phyloP scores from a whole-genome alignment of 352 stramenopile genomes.

The Globisporangium sylvaticum region DNA sequence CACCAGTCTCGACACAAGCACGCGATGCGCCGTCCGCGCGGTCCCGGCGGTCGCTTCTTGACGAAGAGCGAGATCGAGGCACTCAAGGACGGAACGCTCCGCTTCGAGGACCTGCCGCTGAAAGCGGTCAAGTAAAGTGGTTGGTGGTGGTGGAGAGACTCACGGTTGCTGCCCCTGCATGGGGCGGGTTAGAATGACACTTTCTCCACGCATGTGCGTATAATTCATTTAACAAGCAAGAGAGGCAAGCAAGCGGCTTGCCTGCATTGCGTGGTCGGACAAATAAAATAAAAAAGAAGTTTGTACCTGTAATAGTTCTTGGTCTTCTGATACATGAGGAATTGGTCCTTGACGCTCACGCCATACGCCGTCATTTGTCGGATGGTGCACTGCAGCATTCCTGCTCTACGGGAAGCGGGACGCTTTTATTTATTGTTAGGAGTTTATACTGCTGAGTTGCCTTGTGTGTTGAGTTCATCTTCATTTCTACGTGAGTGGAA shows the following conservation, averaged over 20 bases:
- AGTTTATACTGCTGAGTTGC: neutral
- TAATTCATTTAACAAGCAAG: neutral
- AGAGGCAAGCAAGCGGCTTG: neutral
- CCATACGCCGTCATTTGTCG: neutral
- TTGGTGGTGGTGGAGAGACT: neutral
- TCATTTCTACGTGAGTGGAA: neutral
- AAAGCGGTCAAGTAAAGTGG: conserved; percentile 22
- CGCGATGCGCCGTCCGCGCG: conserved; percentile 80
- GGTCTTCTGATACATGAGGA: neutral
- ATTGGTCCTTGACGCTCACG: no score
- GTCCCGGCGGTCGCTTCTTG: conserved; percentile 78
- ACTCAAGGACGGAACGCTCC: conserved; percentile 66
- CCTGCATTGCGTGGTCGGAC: neutral
- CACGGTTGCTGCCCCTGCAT: neutral
- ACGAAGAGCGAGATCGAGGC: conserved; percentile 77
- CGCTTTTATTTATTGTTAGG: no score
- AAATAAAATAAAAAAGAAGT: neutral
- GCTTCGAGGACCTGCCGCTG: conserved; percentile 49
- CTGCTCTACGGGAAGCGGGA: no score
- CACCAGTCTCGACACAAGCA: conserved; percentile 87
- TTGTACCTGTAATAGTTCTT: neutral
- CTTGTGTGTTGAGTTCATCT: neutral
- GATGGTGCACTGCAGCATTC: neutral
- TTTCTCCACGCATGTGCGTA: neutral
- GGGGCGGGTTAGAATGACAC: neutral